Conservation (phyloP, 805 yeast species). For the Saitoella complicata region DNA sequence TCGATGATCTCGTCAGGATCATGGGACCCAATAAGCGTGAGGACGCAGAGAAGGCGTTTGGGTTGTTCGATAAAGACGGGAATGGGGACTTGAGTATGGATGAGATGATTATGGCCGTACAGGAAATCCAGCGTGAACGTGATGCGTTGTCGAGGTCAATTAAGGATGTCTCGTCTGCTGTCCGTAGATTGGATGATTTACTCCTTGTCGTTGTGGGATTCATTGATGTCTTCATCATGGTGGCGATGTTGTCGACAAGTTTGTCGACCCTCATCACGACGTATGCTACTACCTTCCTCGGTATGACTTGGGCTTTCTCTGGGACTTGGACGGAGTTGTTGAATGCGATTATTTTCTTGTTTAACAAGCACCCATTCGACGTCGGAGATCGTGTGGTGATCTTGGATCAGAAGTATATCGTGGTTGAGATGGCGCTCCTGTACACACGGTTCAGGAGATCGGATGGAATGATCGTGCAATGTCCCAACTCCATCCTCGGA, state of each 20-base stretch:
- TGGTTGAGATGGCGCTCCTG: conserved; percentile 21
- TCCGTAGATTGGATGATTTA: conserved; percentile 23
- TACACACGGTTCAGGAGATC: conserved; percentile 22
- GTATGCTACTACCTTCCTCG: conserved; percentile 24
- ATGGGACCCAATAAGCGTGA: background rate
- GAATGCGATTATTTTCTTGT: conserved; percentile 24
- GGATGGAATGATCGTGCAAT: conserved; percentile 20
- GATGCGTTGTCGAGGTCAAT: conserved; percentile 22
- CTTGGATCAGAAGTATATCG: conserved; percentile 15
- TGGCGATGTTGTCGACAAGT: conserved; percentile 27
- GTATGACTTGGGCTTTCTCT: conserved; percentile 25
- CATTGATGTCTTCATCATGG: conserved; percentile 23
- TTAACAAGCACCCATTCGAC: conserved; percentile 28
- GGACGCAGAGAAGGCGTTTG: background rate
- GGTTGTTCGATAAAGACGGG: conserved; percentile 22
- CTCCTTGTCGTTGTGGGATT: conserved; percentile 20
- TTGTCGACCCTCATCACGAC: conserved; percentile 26
- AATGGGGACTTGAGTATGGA: conserved; percentile 23
- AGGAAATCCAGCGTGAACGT: conserved; percentile 21
- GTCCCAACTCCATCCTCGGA: conserved; percentile 24
- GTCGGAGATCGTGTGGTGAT: conserved; percentile 25
- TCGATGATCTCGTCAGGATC: conserved; percentile 21
- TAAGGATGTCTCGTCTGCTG: conserved; percentile 26
- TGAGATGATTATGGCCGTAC: conserved; percentile 21
- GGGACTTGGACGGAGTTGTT: conserved; percentile 25